Evolutionary conservation across 2,329 filamentous ascomycete genomes (phyloP), one percentile per base, ranked within the genome.

Genomic region (Clonostachys solani): DNA sequence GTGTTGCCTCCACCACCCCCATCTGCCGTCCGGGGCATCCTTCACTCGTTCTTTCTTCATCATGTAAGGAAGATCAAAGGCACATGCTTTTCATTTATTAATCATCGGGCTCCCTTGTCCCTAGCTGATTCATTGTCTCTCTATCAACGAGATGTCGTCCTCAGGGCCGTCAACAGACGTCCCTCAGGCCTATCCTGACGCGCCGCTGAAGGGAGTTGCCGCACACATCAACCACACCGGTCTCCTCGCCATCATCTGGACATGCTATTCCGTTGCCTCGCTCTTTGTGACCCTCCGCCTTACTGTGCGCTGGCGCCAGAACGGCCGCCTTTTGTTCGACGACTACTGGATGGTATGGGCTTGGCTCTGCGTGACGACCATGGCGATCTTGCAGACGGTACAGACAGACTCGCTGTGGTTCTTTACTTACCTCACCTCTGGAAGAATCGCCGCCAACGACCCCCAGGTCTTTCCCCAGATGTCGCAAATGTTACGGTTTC

Each of bases 261-360:
- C 52, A 13, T 57, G 50, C 46, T 64, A 59, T 44, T 41, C 47
- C 42, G 50, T 53, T 37, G 60, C 61, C n/a, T 49, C 55, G 34
- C 40, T 59, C 45, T 56, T 64, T 43, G 54, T 62, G 37, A 41
- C 38, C 29, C 46, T 61, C 3, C 60, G 61, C 42, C 56, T 60
- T 17, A 33, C 44, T 19, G 55, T 63, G 44, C 60, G 62, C 40
- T 50, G 59, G 50, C 55, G 44, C 19, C 46, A 51, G 16, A 54
- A 52, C 41, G 40, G 35, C 42, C 47, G 47, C 29, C 46, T 58
- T 12, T 48, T 54, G 33, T 40, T 45, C 15, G 62, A 64, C 44
- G 61, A 65, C 53, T 61, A 55, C 53, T 63, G 57, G 56, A 59
- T 64, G 34, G 53, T 60, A 42, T 48, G 60, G 12, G 61, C 60